Evolutionary conservation across 148 eudicot species (phyloP).

Genomic region (Cornus suecica): DNA sequence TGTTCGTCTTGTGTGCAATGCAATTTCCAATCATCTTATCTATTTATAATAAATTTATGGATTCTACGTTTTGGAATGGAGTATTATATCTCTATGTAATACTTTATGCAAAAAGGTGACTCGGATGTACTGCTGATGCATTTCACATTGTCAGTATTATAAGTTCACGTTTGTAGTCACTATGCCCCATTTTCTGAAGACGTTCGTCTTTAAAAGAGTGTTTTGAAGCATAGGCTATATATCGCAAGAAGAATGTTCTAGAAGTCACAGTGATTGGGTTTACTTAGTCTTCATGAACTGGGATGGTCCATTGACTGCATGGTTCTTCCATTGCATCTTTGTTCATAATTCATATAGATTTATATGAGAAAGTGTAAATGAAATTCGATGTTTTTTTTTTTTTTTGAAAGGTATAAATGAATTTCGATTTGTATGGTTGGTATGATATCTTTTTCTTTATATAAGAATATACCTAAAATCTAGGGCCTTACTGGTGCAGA

Average conservation of each 20-base stretch:
- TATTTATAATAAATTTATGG: no score
- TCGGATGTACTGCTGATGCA: not conserved
- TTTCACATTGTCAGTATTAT: not conserved
- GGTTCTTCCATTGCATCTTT: no score
- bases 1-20: not conserved
- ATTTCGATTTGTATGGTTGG: not conserved
- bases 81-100: no score
- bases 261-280: not conserved
- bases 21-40: not conserved
- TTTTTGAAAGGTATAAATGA: not conserved
- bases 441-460: not conserved
- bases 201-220: not conserved
- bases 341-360: no score
- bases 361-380: no score
- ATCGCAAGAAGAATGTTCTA: not conserved
- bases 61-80: no score
- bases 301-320: no score
- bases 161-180: not conserved
- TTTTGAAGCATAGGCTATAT: not conserved
- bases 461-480: not conserved
- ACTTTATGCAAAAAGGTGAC: not conserved
- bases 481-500: not conserved
- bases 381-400: not conserved
- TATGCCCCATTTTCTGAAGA: not conserved
- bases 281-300: not conserved